phyloP scores from a whole-genome alignment of 768 basidiomycete species.

The Omphalotus guepiniiformis region DNA sequence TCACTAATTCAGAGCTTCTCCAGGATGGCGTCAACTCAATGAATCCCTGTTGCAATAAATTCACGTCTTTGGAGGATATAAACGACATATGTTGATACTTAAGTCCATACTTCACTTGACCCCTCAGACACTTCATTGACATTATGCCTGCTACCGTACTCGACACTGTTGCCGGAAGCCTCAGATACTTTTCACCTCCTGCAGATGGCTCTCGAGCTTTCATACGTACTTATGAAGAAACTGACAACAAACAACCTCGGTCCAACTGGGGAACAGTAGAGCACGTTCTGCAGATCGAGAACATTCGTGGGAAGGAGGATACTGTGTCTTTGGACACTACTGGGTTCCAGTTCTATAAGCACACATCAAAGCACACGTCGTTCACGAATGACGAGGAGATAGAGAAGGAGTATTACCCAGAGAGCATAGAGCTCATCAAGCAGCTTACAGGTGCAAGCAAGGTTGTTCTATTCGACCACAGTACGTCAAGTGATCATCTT shows the following conservation, averaged over 20 bases:
- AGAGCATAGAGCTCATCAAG: conserved; percentile 39
- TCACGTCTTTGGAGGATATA: too few species aligned
- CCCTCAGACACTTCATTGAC: too few species aligned
- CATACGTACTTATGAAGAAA: conserved; percentile 21
- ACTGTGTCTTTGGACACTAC: conserved; percentile 29
- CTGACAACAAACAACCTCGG: conserved; percentile 22
- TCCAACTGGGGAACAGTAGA: conserved; percentile 6
- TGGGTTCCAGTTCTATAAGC: conserved; percentile 31
- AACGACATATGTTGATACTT: too few species aligned
- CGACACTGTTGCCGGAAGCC: conserved; percentile 3
- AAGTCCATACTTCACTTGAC: too few species aligned
- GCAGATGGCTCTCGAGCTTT: conserved; percentile 29
- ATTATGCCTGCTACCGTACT: conserved; percentile 7
- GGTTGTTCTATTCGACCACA: conserved; percentile 42
- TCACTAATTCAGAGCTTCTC: too few species aligned
- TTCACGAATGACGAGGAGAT: conserved; percentile 34
- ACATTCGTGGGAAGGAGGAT: conserved; percentile 35
- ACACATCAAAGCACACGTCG: conserved; percentile 23
- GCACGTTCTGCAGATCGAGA: conserved; percentile 27
- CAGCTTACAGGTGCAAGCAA: conserved; percentile 37
- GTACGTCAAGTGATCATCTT: conserved; percentile 21
- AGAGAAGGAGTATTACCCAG: conserved; percentile 39
- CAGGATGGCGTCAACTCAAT: too few species aligned
- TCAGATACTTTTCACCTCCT: conserved; percentile 13
- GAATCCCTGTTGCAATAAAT: too few species aligned